Conservation (phyloP, 225 moss, liverwort and hornwort species). For the Polytrichum formosum region DNA sequence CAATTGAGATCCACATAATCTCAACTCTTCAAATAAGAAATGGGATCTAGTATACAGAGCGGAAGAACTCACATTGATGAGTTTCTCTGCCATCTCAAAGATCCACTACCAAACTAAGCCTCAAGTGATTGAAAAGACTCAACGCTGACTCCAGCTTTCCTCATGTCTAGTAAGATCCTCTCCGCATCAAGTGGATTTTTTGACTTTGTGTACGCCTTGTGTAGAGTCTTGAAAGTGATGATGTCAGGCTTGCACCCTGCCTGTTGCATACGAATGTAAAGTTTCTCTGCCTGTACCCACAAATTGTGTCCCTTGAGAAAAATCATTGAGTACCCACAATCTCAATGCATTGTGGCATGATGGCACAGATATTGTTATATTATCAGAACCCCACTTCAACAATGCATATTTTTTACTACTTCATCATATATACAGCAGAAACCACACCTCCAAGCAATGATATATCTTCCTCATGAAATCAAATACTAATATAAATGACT, state of each 20-base stretch:
- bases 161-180: constrained; percentile 63
- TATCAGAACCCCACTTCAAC: too few relatives aligned
- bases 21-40: background rate
- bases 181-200: constrained; percentile 54
- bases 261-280: constrained; percentile 47
- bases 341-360: background rate
- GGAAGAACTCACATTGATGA: background rate
- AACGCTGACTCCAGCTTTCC: constrained; percentile 56
- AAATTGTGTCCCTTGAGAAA: background rate
- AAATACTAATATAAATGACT: too few relatives aligned
- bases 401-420: too few relatives aligned
- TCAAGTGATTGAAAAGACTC: constrained; percentile 5
- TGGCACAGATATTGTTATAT: too few relatives aligned
- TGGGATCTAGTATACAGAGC: constrained; percentile 9
- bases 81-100: constrained; percentile 5
- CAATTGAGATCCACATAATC: too few relatives aligned
- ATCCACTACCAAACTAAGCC: background rate
- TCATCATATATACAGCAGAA: too few relatives aligned
- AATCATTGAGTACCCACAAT: background rate
- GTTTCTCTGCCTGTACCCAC: constrained; percentile 54
- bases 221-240: constrained; percentile 49
- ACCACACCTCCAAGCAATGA: too few relatives aligned
- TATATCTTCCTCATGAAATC: too few relatives aligned
- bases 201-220: constrained; percentile 42
- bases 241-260: constrained; percentile 48